A percentile compares a stretch with the other conserved stretches of the same genome.
phyloP scores from a whole-genome alignment of 129 eudicot genomes.

The Centrapalus pauciflorus region DNA sequence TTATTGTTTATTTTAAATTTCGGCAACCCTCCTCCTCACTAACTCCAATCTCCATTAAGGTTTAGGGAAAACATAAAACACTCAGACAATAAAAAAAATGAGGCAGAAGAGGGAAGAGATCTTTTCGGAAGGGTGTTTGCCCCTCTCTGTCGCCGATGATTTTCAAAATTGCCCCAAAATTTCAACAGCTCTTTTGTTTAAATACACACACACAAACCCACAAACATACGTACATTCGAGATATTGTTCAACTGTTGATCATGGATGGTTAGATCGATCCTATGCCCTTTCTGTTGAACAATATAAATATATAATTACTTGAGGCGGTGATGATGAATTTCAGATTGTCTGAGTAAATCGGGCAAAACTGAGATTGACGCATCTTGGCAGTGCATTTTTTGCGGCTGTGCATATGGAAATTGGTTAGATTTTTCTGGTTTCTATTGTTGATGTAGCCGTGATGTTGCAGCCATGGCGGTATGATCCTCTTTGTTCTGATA shows the following conservation, averaged over 20 bases:
- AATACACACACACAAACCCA: too few relatives aligned
- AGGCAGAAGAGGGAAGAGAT: constrained; percentile 23
- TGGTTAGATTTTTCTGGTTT: background rate
- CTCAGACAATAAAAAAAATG: constrained; percentile 18
- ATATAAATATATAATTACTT: too few relatives aligned
- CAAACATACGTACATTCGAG: background rate
- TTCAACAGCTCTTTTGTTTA: constrained; percentile 17
- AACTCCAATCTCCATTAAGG: too few relatives aligned
- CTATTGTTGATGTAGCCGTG: background rate
- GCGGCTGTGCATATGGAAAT: background rate
- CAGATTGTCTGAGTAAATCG: constrained; percentile 14
- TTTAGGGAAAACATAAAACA: background rate
- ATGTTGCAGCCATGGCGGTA: constrained; percentile 21
- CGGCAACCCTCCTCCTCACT: too few relatives aligned
- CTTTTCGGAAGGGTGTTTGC: constrained; percentile 35
- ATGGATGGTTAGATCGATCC: background rate
- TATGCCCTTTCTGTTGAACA: too few relatives aligned
- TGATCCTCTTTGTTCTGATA: background rate
- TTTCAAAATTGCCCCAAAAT: constrained; percentile 12
- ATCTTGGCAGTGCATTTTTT: constrained; percentile 25
- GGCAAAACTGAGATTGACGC: background rate
- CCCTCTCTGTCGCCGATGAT: constrained; percentile 20
- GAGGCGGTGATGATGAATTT: constrained; percentile 23
- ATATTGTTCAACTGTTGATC: background rate
- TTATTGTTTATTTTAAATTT: too few relatives aligned